Percentiles rank a stretch among this genome's conserved stretches.
Conservation (phyloP, 768 basidiomycete species). For the Hygrophoropsis aurantiaca region DNA sequence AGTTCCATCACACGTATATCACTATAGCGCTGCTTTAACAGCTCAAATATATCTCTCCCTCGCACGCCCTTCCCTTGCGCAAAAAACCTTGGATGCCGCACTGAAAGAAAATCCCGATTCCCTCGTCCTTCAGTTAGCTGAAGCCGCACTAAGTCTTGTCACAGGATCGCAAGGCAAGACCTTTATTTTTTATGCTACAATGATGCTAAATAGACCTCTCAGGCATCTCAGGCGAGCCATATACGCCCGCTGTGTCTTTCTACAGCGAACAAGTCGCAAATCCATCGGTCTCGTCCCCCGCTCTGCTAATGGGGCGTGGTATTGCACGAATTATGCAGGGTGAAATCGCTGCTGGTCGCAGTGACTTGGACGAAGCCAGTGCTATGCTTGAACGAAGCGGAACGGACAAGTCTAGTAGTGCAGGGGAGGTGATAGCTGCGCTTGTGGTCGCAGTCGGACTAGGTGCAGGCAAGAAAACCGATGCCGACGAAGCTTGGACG, state of each 20-base stretch:
- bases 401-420: slow-evolving; percentile 40
- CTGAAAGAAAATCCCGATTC: slow-evolving; percentile 90
- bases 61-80: slow-evolving; percentile 82
- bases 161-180: slow-evolving; percentile 69
- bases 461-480: slow-evolving; percentile 52
- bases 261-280: slow-evolving; percentile 85
- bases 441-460: slow-evolving; percentile 64
- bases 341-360: slow-evolving; percentile 73
- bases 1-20: neutral
- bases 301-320: slow-evolving; percentile 76
- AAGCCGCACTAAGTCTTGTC: slow-evolving; percentile 76
- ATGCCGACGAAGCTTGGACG: slow-evolving; percentile 71
- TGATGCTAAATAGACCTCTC: neutral
- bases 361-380: slow-evolving; percentile 72
- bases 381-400: slow-evolving; percentile 47
- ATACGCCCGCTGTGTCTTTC: slow-evolving; percentile 51
- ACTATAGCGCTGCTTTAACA: slow-evolving; percentile 69
- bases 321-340: slow-evolving; percentile 77
- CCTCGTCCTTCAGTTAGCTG: slow-evolving; percentile 84
- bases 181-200: neutral
- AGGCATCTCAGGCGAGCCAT: slow-evolving; percentile 26
- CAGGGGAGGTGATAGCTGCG: slow-evolving; percentile 65
- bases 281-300: slow-evolving; percentile 71
- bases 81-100: slow-evolving; percentile 79
- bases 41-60: slow-evolving; percentile 92